Conservation (phyloP, 331 rosid genomes). For the Dryas integrifolia region DNA sequence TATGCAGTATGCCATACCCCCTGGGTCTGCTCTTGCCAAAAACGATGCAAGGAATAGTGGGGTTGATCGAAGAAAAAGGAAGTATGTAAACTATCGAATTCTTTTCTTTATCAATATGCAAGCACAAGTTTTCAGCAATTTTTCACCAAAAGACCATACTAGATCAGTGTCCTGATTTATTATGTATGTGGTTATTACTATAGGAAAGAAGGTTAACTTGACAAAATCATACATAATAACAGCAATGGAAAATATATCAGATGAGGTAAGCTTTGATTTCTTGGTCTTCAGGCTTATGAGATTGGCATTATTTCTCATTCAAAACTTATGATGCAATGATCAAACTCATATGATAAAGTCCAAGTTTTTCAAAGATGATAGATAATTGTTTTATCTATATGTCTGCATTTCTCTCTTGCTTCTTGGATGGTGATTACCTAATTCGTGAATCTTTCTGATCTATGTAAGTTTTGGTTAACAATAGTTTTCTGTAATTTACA, state of each 20-base stretch:
- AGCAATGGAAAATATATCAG: slow-evolving; percentile 19
- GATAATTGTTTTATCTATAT: neutral
- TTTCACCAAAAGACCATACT: slow-evolving; percentile 6
- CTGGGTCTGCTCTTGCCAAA: slow-evolving; percentile 62
- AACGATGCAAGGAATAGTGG: slow-evolving; percentile 66
- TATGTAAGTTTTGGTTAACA: neutral
- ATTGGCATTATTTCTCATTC: neutral
- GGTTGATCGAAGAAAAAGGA: slow-evolving; percentile 83
- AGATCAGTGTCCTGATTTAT: slow-evolving; percentile 23
- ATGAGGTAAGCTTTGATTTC: slow-evolving; percentile 29
- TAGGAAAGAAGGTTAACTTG: slow-evolving; percentile 44
- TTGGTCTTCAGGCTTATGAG: slow-evolving; percentile 17
- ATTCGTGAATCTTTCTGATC: neutral
- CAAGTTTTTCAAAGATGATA: neutral
- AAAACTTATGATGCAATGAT: neutral
- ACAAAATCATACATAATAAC: slow-evolving; percentile 17
- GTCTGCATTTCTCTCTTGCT: neutral
- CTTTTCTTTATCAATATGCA: neutral
- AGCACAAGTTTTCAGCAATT: neutral
- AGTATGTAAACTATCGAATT: slow-evolving; percentile 33
- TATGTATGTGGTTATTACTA: slow-evolving; percentile 23
- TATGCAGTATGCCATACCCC: slow-evolving; percentile 64
- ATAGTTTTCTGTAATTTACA: neutral
- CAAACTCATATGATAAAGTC: neutral
- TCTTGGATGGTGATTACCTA: neutral